These are phyloP conservation scores for Debaryomyces nepalensis DNA, from an alignment of 1,139 yeast genomes.

Conservation along the genomic window DNA sequence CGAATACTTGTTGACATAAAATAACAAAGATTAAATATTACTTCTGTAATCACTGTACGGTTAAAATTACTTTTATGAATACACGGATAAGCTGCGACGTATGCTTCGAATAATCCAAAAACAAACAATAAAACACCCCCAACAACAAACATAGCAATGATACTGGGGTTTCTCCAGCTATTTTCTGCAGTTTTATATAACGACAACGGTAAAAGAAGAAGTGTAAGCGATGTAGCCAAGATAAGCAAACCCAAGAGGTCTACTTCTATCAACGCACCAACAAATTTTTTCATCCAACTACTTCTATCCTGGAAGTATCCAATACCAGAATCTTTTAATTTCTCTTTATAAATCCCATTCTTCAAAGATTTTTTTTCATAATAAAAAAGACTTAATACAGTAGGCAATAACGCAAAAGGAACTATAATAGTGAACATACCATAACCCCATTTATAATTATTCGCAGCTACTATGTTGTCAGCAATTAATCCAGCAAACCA, in stretches of 20 bases:
- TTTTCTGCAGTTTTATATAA: conserved; percentile 24
- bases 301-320: conserved; percentile 3
- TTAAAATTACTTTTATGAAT: conserved; percentile 35
- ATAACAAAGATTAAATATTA: conserved; percentile 32
- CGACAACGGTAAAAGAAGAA: conserved; percentile 39
- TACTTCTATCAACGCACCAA: conserved; percentile 13
- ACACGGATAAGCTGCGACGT: conserved; percentile 34
- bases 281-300: conserved; percentile 24
- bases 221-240: conserved; percentile 37
- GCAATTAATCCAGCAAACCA: conserved; percentile 41
- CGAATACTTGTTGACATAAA: conserved; percentile 25
- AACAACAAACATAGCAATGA: conserved; percentile 41
- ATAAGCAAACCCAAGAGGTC: conserved; percentile 38
- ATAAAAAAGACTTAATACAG: conserved; percentile 29
- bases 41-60: conserved; percentile 35
- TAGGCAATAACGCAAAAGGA: conserved; percentile 35
- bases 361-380: conserved; percentile 31
- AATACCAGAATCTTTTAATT: not conserved
- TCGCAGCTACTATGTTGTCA: conserved; percentile 25
- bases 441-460: conserved; percentile 44
- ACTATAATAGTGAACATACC: conserved; percentile 42
- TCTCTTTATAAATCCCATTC: conserved; percentile 13
- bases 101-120: conserved; percentile 30
- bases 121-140: conserved; percentile 34
- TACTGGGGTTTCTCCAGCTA: conserved; percentile 38